Base-by-base conservation (phyloP, 257 asterid species). In the Salvia rosmarinus region DNA sequence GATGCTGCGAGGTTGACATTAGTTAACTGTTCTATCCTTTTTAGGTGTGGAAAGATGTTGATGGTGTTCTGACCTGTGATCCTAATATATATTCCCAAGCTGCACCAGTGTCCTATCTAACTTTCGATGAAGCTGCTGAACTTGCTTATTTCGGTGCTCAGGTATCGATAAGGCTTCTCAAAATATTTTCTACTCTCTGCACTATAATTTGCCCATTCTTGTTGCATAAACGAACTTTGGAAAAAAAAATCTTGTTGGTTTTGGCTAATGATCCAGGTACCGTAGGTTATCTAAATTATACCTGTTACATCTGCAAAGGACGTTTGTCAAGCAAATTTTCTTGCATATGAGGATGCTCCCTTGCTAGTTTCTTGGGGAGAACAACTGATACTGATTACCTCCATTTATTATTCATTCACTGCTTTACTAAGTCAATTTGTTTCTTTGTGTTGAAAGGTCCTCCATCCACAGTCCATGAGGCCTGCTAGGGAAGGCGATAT, bases 11-110 rank as follows among this genome's bases (percentile, higher is more conserved):
- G 58, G 13, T 21, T 73, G 64, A 63, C 75, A 39, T 70, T 40
- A 32, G 68, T 7, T 49, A 21, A 72, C 40, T 73, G 25, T 46
- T 70, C 51, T 52, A 44, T 68, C 62, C 63, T 59, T 79, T 72
- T 68, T 82, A 94, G 98, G 96, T 94, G 30, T 94, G 99, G 99
- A 94, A 94, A 82, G 99, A 94, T 75, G 99, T 94, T 70, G 99
- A 91, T 77, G 99, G 99, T 73, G 99, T 94, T 79, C 79, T 94
- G 82, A 89, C 99, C 35, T 91, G 99, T 79, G 99, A 94, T 78
- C 99, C 99, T 52, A 89, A 84, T 74, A 88, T 94, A 61, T 72
- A 86, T 72, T 83, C 83, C 57, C 69, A 51, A 1, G 96, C 98
- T 50, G 81, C 67, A 65, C 96, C 96, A 23, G 99, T 94, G 70